Evolutionary conservation across 305 asterid species (phyloP), one percentile per base, ranked within the genome.

Genomic region (Fraxinus dipetala): DNA sequence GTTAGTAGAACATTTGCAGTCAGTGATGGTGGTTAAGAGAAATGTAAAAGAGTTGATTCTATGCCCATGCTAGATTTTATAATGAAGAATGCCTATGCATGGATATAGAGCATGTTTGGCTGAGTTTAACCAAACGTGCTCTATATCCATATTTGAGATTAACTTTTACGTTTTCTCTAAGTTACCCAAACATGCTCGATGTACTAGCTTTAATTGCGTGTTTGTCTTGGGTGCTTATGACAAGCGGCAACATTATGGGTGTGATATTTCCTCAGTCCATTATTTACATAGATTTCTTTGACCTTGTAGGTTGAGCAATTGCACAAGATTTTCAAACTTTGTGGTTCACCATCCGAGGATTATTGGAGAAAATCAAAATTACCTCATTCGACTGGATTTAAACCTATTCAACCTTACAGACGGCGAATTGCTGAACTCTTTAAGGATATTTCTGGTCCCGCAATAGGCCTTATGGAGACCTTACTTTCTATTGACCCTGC

Each of bases 341-440:
- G 99, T 85, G 99, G 99, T 77, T 95, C 99, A 76, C 99, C 99
- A 54, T 90, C 98, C 0, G 99, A 95, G 79, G 97, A 94, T 80
- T 95, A 91, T 80, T 95, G 97, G 98, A 89, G 87, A 79, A 92
- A 89, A 76, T 84, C 91, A 54, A 92, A 93, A 82, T 76, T 93
- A 81, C 94, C 96, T 61, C 90, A 93, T 88, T 90, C 99, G 1
- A 87, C 91, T 0, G 97, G 84, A 9, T 95, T 92, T 87, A 95
- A 87, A 81, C 95, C 98, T 10, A 78, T 84, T 81, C 95, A 84
- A 85, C 93, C 97, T 69, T 95, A 94, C 80, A 93, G 89, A 83
- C 85, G 91, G 80, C 89, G 93, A 72, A 86, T 95, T 82, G 91
- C 90, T 26, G 99, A 95, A 79, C 84, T 92, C 16, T 92, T 90